Evolutionary conservation across 805 yeast genomes (phyloP).

Genomic region (Metschnikowia reukaufii): DNA sequence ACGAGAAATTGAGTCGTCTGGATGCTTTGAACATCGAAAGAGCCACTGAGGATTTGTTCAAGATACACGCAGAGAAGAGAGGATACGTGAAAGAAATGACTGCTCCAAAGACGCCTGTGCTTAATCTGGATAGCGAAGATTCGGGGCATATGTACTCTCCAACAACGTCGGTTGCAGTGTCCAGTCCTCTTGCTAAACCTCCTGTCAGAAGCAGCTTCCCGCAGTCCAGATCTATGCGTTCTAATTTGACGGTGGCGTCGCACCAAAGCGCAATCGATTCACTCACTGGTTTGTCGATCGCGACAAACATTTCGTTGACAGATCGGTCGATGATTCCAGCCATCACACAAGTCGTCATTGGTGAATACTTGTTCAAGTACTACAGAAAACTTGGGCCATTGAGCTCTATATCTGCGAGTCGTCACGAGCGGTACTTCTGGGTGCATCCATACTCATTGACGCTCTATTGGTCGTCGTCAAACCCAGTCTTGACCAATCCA

Average conservation of each 20-base stretch:
- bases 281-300: slow-evolving; percentile 43
- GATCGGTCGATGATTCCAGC: slow-evolving; percentile 78
- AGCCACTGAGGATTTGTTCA: slow-evolving; percentile 45
- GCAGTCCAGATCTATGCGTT: slow-evolving; percentile 25
- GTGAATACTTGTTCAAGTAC: slow-evolving; percentile 86
- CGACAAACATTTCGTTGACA: slow-evolving; percentile 63
- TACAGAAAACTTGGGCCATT: slow-evolving; percentile 75
- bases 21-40: slow-evolving; percentile 46
- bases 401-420: slow-evolving; percentile 68
- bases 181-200: slow-evolving; percentile 7
- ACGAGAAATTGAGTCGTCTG: slow-evolving; percentile 52
- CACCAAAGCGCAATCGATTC: slow-evolving; percentile 30
- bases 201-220: slow-evolving; percentile 2
- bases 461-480: slow-evolving; percentile 81
- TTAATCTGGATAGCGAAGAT: slow-evolving; percentile 22
- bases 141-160: slow-evolving; percentile 27
- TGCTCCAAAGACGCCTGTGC: slow-evolving; percentile 22
- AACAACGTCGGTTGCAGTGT: slow-evolving; percentile 16
- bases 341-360: slow-evolving; percentile 89
- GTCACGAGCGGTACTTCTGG: slow-evolving; percentile 96
- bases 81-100: slow-evolving; percentile 40
- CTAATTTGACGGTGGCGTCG: slow-evolving; percentile 33
- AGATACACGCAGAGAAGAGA: slow-evolving; percentile 47
- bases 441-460: slow-evolving; percentile 92
- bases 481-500: slow-evolving; percentile 74